Evolutionary conservation across 2,329 filamentous ascomycete genomes (phyloP).

Genomic region (Zymoseptoria ardabiliae): DNA sequence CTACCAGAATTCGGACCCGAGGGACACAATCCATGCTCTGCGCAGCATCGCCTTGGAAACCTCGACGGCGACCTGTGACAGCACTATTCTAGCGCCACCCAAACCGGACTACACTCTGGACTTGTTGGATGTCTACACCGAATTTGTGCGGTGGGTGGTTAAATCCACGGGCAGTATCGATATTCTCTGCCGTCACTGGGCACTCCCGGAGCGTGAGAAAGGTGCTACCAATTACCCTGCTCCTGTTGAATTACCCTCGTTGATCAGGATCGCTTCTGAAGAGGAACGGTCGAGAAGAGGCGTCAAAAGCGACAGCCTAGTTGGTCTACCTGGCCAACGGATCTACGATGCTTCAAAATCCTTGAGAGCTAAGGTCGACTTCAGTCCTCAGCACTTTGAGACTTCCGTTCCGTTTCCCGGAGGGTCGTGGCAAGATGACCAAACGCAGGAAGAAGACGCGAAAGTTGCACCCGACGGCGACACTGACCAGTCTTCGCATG

Average conservation of each 20-base stretch:
- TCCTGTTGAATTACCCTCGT: background rate
- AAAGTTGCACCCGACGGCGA: background rate
- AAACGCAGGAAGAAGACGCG: background rate
- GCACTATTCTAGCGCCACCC: background rate
- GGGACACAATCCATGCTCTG: conserved; percentile 1
- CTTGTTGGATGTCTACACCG: conserved; percentile 12
- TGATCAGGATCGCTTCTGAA: conserved; percentile 4
- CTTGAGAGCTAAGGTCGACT: background rate
- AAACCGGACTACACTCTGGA: conserved; percentile 5
- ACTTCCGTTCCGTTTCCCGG: background rate
- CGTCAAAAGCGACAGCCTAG: conserved; percentile 3
- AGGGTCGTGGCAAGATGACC: background rate
- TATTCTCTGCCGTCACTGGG: conserved; percentile 23
- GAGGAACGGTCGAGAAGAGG: background rate
- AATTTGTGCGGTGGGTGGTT: conserved; percentile 15
- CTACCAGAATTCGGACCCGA: conserved; percentile 1
- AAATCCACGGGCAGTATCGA: conserved; percentile 13
- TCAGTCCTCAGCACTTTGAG: background rate
- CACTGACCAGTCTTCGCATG: background rate
- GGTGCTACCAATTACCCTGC: background rate
- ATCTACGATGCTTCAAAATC: background rate
- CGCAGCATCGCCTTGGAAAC: background rate
- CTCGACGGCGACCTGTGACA: background rate
- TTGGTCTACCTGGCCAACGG: conserved; percentile 2
- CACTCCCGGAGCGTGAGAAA: conserved; percentile 4